Evolutionary conservation across 106 monocot genomes (phyloP).

Genomic region (Dioscorea alata): DNA sequence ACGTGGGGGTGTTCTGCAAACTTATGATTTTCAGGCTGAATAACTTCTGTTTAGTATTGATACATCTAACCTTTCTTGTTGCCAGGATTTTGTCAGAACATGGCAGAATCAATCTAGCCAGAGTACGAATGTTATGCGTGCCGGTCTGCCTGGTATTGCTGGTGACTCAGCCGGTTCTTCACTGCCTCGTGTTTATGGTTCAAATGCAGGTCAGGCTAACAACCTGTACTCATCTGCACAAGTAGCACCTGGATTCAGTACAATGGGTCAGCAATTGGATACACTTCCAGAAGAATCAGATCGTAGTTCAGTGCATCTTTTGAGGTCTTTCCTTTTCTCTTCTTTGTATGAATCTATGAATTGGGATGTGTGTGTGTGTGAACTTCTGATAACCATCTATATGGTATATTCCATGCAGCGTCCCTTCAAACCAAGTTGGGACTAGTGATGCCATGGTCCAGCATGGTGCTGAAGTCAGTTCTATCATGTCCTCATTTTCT

Average conservation of each 20-base stretch:
- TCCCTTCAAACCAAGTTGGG: constrained; percentile 22
- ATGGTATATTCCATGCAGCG: constrained; percentile 6
- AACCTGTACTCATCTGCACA: constrained; percentile 38
- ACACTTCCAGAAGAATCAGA: constrained; percentile 48
- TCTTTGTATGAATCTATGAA: neutral
- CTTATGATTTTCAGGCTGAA: neutral
- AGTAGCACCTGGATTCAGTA: constrained; percentile 38
- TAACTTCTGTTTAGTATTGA: neutral
- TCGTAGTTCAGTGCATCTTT: constrained; percentile 28
- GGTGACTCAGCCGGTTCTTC: constrained; percentile 32
- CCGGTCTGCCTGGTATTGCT: constrained; percentile 28
- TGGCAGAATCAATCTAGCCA: constrained; percentile 78
- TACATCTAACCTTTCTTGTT: neutral
- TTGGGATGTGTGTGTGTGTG: neutral
- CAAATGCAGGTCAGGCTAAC: constrained; percentile 34
- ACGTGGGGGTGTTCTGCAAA: constrained; percentile 3
- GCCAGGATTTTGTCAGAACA: constrained; percentile 80
- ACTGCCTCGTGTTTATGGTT: constrained; percentile 39
- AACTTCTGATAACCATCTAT: neutral
- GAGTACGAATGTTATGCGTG: constrained; percentile 39
- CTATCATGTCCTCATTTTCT: constrained; percentile 34
- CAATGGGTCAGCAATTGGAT: constrained; percentile 42
- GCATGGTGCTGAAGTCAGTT: constrained; percentile 34
- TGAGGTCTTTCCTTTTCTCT: constrained; percentile 23
- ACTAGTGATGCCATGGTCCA: constrained; percentile 32